These are phyloP conservation scores for Panicum hallii DNA, from an alignment of 202 grass and related monocot genomes.

Conservation along the genomic window DNA sequence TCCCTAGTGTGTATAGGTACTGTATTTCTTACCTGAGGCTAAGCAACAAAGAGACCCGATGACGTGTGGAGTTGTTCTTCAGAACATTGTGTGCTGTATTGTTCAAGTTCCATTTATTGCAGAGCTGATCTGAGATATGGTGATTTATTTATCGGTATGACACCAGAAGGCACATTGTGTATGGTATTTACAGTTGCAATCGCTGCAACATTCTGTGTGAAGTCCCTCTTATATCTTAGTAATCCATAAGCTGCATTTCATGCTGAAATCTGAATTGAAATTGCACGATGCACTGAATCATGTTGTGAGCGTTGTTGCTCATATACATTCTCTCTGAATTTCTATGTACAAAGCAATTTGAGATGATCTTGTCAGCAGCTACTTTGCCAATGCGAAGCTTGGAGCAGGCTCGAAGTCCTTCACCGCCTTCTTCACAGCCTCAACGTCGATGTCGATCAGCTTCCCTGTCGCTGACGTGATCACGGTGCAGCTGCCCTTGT, in stretches of 20 bases:
- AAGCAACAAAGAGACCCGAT: constrained; percentile 42
- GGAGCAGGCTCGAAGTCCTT: constrained; percentile 56
- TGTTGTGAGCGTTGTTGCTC: neutral
- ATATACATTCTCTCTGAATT: constrained; percentile 10
- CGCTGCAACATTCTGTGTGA: neutral
- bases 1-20: constrained; percentile 51
- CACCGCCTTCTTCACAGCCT: constrained; percentile 59
- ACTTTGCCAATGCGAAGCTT: constrained; percentile 62
- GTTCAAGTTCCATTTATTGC: constrained; percentile 45
- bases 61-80: constrained; percentile 27
- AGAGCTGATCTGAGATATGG: constrained; percentile 33
- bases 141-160: constrained; percentile 19
- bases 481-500: constrained; percentile 51
- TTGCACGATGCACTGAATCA: neutral
- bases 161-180: neutral
- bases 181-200: neutral
- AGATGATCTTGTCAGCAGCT: neutral
- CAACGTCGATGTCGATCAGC: constrained; percentile 69
- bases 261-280: neutral
- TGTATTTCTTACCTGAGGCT: constrained; percentile 47
- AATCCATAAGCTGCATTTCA: neutral
- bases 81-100: constrained; percentile 29
- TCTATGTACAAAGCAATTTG: constrained; percentile 45
- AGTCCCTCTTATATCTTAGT: neutral
- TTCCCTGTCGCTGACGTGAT: constrained; percentile 73